These are phyloP conservation scores for Cryphonectria carpinicola DNA, from an alignment of 2,329 filamentous ascomycete species.

Conservation along the genomic window DNA sequence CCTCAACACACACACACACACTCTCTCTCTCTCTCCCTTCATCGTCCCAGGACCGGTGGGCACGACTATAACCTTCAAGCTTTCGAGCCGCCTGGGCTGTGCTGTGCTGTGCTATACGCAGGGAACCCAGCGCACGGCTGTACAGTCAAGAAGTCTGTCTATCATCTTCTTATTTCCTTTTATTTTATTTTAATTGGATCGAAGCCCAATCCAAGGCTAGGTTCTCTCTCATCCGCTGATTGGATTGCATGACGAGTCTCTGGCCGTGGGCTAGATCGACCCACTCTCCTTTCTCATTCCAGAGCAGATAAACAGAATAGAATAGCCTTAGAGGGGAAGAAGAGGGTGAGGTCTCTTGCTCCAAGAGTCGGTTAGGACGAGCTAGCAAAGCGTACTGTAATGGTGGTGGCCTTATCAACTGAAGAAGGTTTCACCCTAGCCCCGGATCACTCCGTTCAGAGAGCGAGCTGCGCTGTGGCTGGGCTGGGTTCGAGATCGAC, in stretches of 20 bases:
- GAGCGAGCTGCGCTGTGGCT: not conserved
- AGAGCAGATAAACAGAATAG: not conserved
- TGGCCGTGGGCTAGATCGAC: not conserved
- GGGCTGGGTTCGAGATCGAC: not conserved
- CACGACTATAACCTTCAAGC: not conserved
- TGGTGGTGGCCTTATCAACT: not conserved
- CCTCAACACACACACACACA: not conserved
- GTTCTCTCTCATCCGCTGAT: not conserved
- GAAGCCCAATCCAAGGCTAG: not conserved
- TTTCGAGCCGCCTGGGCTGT: not conserved
- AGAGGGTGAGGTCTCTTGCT: not conserved
- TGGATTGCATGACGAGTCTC: slow-evolving; percentile 2
- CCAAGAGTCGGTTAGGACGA: not conserved
- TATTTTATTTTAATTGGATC: not conserved
- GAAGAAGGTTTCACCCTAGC: not conserved
- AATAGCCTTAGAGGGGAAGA: not conserved
- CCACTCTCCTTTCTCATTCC: not conserved
- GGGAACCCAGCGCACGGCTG: not conserved
- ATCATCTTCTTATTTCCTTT: not conserved
- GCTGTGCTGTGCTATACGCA: not conserved
- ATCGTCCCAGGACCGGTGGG: not conserved
- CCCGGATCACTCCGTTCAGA: not conserved
- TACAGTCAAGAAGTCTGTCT: not conserved
- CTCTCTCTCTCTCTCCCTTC: not conserved
- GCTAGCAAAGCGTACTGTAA: not conserved